Conservation (phyloP, 768 basidiomycete genomes). For the Leccinellum rugosiceps region DNA sequence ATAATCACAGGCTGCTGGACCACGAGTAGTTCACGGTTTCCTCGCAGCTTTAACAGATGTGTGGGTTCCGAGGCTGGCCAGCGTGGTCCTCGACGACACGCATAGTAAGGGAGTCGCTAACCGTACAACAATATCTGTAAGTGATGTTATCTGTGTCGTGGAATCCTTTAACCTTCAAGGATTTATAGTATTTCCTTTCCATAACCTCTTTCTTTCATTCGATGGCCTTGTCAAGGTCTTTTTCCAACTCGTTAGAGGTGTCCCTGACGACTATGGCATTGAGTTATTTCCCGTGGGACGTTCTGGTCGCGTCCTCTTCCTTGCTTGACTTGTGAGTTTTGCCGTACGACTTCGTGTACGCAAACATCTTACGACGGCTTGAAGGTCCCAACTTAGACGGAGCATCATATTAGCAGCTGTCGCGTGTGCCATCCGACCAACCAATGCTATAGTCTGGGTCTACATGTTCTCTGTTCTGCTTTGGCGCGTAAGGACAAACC, state of each 20-base stretch:
- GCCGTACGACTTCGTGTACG: neutral
- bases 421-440: conserved; percentile 83
- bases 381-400: conserved; percentile 30
- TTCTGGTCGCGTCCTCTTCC: conserved; percentile 28
- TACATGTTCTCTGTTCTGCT: conserved; percentile 61
- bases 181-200: conserved; percentile 67
- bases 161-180: neutral
- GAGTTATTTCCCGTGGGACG: conserved; percentile 72
- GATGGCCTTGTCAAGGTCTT: conserved; percentile 76
- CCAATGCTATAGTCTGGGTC: conserved; percentile 83
- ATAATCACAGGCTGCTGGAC: conserved; percentile 58
- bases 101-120: conserved; percentile 31
- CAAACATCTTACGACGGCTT: conserved; percentile 31
- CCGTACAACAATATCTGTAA: conserved; percentile 54
- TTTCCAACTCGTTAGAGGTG: conserved; percentile 93
- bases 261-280: conserved; percentile 79
- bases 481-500: conserved; percentile 46
- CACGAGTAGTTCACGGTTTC: conserved; percentile 70
- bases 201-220: conserved; percentile 86
- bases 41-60: conserved; percentile 83
- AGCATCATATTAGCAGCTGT: conserved; percentile 64
- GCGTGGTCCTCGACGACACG: conserved; percentile 51
- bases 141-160: conserved; percentile 27
- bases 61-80: conserved; percentile 61
- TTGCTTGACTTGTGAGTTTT: conserved; percentile 19